Percentiles rank a stretch among this genome's conserved stretches.
These are phyloP conservation scores for Metschnikowia continentalis DNA, from an alignment of 805 yeast species.

Conservation along the genomic window DNA sequence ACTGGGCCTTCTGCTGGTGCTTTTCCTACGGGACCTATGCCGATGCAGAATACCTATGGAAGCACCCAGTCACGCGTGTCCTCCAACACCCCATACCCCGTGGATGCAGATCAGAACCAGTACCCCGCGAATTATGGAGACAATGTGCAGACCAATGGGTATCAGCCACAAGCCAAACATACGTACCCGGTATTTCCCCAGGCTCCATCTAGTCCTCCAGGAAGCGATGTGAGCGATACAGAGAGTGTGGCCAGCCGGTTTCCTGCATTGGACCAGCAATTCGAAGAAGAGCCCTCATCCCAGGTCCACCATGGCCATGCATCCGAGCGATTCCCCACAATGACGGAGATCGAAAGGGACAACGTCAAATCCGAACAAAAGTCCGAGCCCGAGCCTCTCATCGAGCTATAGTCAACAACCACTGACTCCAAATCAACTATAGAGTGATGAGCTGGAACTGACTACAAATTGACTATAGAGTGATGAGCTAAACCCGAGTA, in stretches of 20 bases:
- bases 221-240: slow-evolving; percentile 12
- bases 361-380: background rate
- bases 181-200: background rate
- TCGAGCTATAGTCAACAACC: slow-evolving; percentile 26
- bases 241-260: slow-evolving; percentile 20
- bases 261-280: slow-evolving; percentile 13
- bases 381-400: slow-evolving; percentile 39
- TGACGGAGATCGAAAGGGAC: slow-evolving; percentile 5
- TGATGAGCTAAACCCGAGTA: too few species aligned
- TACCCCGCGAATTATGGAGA: background rate
- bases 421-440: background rate
- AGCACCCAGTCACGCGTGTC: background rate
- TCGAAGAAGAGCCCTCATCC: slow-evolving; percentile 1
- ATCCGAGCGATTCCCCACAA: slow-evolving; percentile 8
- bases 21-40: too few species aligned
- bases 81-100: slow-evolving; percentile 1
- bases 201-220: slow-evolving; percentile 18
- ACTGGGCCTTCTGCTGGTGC: too few species aligned
- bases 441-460: too few species aligned
- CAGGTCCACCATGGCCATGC: slow-evolving; percentile 12
- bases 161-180: background rate
- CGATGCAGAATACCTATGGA: background rate
- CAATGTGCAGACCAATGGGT: background rate
- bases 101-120: background rate
- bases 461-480: too few species aligned